These are phyloP conservation scores for Parietaria judaica DNA, from an alignment of 306 rosid species.

Conservation along the genomic window DNA sequence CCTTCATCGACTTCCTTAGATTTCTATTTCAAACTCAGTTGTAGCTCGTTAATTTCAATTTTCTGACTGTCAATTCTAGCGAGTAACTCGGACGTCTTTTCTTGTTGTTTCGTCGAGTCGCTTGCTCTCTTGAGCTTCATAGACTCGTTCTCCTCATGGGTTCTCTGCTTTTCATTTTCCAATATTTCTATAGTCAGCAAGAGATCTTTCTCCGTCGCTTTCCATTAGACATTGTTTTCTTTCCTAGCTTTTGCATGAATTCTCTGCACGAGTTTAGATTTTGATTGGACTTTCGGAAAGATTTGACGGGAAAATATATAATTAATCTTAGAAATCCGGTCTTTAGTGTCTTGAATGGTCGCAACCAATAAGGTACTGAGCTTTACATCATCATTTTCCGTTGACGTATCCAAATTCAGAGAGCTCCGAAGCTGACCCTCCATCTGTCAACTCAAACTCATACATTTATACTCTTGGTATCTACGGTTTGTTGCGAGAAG, in stretches of 20 bases:
- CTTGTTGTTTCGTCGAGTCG: constrained; percentile 20
- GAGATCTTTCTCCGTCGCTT: constrained; percentile 33
- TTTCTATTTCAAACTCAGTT: constrained; percentile 24
- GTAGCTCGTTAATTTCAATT: constrained; percentile 32
- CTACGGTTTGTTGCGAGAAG: too few species aligned
- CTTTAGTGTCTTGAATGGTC: constrained; percentile 72
- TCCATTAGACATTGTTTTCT: constrained; percentile 31
- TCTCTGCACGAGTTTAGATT: constrained; percentile 26
- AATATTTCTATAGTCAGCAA: constrained; percentile 28
- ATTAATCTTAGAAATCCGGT: constrained; percentile 68
- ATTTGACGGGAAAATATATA: constrained; percentile 65
- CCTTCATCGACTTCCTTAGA: constrained; percentile 39
- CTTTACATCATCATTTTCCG: constrained; percentile 32
- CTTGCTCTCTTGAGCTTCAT: constrained; percentile 33
- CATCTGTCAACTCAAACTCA: too few species aligned
- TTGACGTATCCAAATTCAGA: constrained; percentile 14
- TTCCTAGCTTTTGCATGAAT: constrained; percentile 26
- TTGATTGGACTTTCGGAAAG: constrained; percentile 50
- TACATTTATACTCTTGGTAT: too few species aligned
- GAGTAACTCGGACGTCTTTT: constrained; percentile 15
- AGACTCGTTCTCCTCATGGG: constrained; percentile 33
- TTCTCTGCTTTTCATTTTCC: constrained; percentile 25
- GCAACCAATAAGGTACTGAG: constrained; percentile 82
- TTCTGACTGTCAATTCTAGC: constrained; percentile 21
- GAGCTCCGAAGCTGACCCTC: constrained; percentile 21